Conservation (phyloP, 139 green algal species). For the Chlorella sp. region DNA sequence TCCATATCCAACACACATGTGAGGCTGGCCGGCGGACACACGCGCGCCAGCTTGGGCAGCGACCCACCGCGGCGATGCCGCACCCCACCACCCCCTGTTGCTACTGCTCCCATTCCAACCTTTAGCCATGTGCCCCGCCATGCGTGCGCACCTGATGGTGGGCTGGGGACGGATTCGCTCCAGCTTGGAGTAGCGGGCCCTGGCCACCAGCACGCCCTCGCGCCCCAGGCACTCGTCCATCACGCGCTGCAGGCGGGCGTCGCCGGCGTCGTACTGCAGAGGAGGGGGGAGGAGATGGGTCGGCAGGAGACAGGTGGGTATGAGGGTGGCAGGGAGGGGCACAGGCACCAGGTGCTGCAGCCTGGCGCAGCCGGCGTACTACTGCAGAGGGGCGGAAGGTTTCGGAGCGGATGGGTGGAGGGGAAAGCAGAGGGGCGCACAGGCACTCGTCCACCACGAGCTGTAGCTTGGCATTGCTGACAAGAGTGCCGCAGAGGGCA, state of each 20-base stretch:
- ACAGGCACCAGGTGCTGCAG: background rate
- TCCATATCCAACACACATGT: background rate
- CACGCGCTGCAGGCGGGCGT: conserved; percentile 38
- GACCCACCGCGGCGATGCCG: no score
- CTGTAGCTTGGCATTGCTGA: no score
- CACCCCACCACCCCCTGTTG: no score
- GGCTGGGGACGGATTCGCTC: conserved; percentile 53
- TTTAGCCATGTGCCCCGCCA: no score
- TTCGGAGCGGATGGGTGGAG: no score
- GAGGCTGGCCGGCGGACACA: conserved; percentile 49
- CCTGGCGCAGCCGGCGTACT: background rate
- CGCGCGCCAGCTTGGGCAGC: conserved; percentile 54
- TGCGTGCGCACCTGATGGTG: conserved; percentile 30
- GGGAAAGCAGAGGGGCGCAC: no score
- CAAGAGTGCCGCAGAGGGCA: no score
- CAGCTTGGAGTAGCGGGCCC: conserved; percentile 63
- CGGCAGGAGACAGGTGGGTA: background rate
- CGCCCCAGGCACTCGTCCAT: conserved; percentile 49
- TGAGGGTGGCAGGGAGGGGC: background rate
- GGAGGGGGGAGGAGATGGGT: background rate
- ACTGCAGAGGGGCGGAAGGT: no score
- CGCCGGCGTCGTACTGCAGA: conserved; percentile 16
- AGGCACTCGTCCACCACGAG: no score
- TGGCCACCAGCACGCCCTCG: conserved; percentile 59
- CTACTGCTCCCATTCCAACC: background rate